A percentile compares a stretch with the other conserved stretches of the same genome.
These are phyloP conservation scores for Chalciporus pseudorubinellus DNA, from an alignment of 768 basidiomycete species.

Conservation along the genomic window DNA sequence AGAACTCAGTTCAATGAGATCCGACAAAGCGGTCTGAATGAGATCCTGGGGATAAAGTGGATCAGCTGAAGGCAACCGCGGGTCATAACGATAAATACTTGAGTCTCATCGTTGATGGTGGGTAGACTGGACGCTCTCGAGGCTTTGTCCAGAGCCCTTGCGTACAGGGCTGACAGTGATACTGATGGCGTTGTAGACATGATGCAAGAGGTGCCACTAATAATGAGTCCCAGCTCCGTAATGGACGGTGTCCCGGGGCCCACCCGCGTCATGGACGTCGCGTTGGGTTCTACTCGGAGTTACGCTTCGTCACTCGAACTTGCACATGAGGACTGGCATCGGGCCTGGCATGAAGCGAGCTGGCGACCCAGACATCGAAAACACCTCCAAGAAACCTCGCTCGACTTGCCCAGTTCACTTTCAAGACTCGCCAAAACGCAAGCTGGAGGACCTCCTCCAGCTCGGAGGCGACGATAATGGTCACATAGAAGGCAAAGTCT, in stretches of 20 bases:
- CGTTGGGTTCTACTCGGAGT: too few species aligned
- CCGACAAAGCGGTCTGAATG: conserved; percentile 50
- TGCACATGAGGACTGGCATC: too few species aligned
- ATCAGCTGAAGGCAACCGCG: conserved; percentile 7
- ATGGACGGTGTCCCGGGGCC: background rate
- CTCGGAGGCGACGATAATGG: conserved; percentile 33
- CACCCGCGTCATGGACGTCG: conserved; percentile 8
- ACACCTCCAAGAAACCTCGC: background rate
- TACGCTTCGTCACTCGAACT: too few species aligned
- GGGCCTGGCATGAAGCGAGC: conserved; percentile 1
- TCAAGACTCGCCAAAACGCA: conserved; percentile 27
- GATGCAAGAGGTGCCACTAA: conserved; percentile 5
- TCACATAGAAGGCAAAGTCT: conserved; percentile 41
- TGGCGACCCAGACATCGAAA: background rate
- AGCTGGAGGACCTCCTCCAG: conserved; percentile 33
- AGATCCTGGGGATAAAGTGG: conserved; percentile 47
- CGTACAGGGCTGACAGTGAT: conserved; percentile 40
- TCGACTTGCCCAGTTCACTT: conserved; percentile 16
- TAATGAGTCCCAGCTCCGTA: background rate
- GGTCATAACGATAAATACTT: conserved; percentile 31
- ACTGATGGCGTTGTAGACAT: conserved; percentile 21
- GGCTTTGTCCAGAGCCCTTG: conserved; percentile 37
- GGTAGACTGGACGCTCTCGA: conserved; percentile 40
- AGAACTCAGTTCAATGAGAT: conserved; percentile 52
- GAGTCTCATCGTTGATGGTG: conserved; percentile 44